phyloP scores from a whole-genome alignment of 2,329 filamentous ascomycete species.

The Cadophora gregata region DNA sequence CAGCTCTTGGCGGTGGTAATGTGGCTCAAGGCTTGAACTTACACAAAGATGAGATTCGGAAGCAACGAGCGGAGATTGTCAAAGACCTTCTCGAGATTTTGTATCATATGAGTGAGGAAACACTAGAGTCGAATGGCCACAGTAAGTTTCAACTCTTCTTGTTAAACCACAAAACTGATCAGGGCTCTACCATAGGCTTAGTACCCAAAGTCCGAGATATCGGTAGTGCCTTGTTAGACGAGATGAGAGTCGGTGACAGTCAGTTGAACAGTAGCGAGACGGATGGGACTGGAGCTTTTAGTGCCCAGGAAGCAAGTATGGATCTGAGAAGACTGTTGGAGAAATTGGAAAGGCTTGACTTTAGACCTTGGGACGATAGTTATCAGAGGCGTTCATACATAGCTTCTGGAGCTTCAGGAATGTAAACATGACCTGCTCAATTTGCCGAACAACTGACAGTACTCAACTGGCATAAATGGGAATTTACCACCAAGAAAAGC shows the following conservation, averaged over 20 bases:
- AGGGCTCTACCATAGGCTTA: not conserved
- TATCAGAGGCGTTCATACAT: constrained; percentile 1
- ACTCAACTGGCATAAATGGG: too few species aligned
- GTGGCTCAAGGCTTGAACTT: not conserved
- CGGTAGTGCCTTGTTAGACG: constrained; percentile 44
- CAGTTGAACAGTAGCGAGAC: not conserved
- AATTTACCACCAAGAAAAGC: too few species aligned
- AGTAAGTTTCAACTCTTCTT: not conserved
- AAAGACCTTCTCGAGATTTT: constrained; percentile 48
- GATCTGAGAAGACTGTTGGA: constrained; percentile 22
- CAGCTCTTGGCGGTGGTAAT: not conserved
- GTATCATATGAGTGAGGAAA: constrained; percentile 44
- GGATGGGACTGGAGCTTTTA: not conserved
- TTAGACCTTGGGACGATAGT: constrained; percentile 1
- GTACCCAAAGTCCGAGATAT: constrained; percentile 47
- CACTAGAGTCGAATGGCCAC: constrained; percentile 42
- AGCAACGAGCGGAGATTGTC: constrained; percentile 45
- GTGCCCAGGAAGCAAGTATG: constrained; percentile 11
- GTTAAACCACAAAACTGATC: too few species aligned
- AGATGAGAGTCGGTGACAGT: constrained; percentile 17
- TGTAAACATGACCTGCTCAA: not conserved
- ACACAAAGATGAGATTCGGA: constrained; percentile 13
- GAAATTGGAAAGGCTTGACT: constrained; percentile 25
- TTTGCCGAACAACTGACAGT: too few species aligned
- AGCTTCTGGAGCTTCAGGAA: not conserved